Base-by-base conservation (phyloP, 208 protist species). In the Crithidia bombi region DNA sequence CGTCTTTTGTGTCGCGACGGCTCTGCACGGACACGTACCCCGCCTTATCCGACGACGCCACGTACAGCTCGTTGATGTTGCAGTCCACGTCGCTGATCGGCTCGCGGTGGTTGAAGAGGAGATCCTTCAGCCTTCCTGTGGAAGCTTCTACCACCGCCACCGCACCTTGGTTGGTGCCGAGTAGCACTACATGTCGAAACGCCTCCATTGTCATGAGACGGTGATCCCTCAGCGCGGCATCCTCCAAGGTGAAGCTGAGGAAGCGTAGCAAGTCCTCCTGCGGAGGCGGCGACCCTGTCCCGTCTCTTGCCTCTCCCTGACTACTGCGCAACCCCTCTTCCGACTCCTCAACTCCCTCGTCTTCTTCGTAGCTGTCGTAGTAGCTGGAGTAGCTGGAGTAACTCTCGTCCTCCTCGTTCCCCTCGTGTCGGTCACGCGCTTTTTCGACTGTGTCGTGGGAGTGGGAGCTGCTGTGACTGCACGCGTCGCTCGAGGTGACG, bases 141-240 rank as follows among this genome's bases (percentile, higher is more conserved):
- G 41, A 72, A 15, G 47, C 49, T 19, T 88, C 77, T 10, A 91
- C 63, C 3, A 91, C 61, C 0, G 78, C 75, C 4, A 94, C 81
- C 4, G 75, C 70, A 44, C 89, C 89, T 55, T 90, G 81, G 63
- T 91, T 94, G 12, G 89, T 94, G 71, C 86, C 89, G 30, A 94
- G 28, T 19, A 84, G 51, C 47, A 91, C 57, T 41, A 82, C 79
- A 0, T 81, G 68, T 1, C 51, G 50, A 38, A 87, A 85, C 14
- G 78, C 77, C 10, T 66, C 73, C 1, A 85, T 62, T 4, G 75
- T 67, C 77, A 90, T 89, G 19, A 94, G 73, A 49, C 81, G 86
- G 32, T 94, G 89, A n/a, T 73, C 82, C 58, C 67, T 61, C 14
- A 75, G 76, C 10, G 55, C 64, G 28, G 23, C 75, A 25, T 67